These are phyloP conservation scores for Vicia villosa DNA, from an alignment of 306 rosid genomes.

Conservation along the genomic window DNA sequence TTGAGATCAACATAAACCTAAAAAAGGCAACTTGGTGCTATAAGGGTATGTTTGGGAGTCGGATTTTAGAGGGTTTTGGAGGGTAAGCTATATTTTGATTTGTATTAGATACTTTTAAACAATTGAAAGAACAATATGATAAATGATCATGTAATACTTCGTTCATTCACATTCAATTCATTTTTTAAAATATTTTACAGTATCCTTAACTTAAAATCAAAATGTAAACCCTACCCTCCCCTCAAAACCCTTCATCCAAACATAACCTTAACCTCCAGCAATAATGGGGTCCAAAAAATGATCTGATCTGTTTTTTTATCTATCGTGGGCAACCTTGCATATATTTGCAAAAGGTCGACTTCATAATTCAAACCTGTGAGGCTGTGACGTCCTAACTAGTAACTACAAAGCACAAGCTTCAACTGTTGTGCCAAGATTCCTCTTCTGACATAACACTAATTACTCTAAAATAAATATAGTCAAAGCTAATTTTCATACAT, in stretches of 20 bases:
- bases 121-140: too few relatives aligned
- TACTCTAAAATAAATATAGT: constrained; percentile 1
- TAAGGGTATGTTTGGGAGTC: neutral
- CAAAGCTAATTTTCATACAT: constrained; percentile 36
- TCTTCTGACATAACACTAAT: constrained; percentile 8
- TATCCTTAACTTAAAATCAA: too few relatives aligned
- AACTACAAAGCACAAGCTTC: neutral
- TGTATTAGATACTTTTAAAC: too few relatives aligned
- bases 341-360: neutral
- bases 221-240: too few relatives aligned
- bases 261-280: neutral
- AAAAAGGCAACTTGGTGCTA: constrained; percentile 1
- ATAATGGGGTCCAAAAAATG: neutral
- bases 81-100: too few relatives aligned
- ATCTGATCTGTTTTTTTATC: neutral
- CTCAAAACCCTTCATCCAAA: too few relatives aligned
- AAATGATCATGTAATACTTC: too few relatives aligned
- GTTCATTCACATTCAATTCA: too few relatives aligned
- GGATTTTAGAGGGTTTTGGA: too few relatives aligned
- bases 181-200: too few relatives aligned
- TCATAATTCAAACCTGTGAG: neutral
- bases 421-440: constrained; percentile 1
- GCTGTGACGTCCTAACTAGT: neutral
- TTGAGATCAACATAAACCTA: constrained; percentile 14
- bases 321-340: neutral